Percentiles rank a stretch among this genome's conserved stretches.
Conservation (phyloP, 2,329 filamentous ascomycete species). For the Aspergillus pseudonomiae region DNA sequence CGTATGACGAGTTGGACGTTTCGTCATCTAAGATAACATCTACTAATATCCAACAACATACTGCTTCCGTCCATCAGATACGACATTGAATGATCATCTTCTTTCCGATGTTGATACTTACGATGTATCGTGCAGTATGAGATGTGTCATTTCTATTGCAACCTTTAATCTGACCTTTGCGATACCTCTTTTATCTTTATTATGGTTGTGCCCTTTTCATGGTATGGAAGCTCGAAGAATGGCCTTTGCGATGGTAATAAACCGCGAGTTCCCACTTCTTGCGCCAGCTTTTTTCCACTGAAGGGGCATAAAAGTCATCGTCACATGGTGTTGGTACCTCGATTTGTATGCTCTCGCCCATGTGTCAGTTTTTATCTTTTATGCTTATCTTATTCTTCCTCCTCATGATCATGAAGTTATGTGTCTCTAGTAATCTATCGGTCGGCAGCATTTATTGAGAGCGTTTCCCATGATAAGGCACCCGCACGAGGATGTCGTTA, state of each 20-base stretch:
- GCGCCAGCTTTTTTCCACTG: neutral
- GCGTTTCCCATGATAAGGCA: neutral
- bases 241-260: constrained; percentile 41
- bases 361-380: neutral
- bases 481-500: neutral
- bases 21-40: constrained; percentile 17
- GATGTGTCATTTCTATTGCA: neutral
- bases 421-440: constrained; percentile 10
- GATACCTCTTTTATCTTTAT: constrained; percentile 9
- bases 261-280: constrained; percentile 30
- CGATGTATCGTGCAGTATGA: neutral
- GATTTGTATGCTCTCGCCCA: neutral
- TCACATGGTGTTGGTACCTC: constrained; percentile 12
- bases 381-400: neutral
- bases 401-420: constrained; percentile 20
- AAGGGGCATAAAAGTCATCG: constrained; percentile 4
- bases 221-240: constrained; percentile 16
- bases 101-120: neutral
- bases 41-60: constrained; percentile 1
- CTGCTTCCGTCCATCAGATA: neutral
- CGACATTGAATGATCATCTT: neutral
- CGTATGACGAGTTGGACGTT: neutral
- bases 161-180: neutral
- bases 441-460: constrained; percentile 6
- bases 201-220: neutral